A percentile compares a stretch with the other conserved stretches of the same genome.
Conservation (phyloP, 345 rosid genomes). For the Sisymbrium irio region DNA sequence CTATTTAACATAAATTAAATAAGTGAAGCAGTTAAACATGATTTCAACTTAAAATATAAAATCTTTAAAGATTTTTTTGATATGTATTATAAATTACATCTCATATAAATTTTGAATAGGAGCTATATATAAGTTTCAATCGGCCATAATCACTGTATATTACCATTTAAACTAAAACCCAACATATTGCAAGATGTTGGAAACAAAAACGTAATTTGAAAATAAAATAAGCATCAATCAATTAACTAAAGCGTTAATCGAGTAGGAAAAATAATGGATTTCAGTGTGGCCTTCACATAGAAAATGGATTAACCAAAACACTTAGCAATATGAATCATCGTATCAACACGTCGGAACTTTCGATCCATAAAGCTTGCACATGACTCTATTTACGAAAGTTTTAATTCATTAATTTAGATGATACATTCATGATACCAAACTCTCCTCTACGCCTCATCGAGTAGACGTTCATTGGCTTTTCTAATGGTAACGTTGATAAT, state of each 20-base stretch:
- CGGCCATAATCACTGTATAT: no score
- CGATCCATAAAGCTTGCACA: neutral
- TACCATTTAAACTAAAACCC: neutral
- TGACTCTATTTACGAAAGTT: neutral
- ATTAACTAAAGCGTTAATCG: neutral
- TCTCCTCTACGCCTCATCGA: neutral
- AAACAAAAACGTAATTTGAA: neutral
- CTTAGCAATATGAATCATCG: neutral
- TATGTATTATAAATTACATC: no score
- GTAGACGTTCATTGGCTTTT: neutral
- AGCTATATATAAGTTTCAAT: no score
- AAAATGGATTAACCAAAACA: neutral
- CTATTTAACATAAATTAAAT: no score
- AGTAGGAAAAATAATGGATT: neutral
- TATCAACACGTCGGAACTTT: neutral
- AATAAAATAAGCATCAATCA: neutral
- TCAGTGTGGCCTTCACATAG: neutral
- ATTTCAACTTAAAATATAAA: no score
- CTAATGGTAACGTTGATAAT: neutral
- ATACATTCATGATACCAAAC: neutral
- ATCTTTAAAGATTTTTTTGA: no score
- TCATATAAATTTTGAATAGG: no score
- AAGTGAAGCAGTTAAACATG: no score
- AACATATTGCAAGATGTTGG: neutral
- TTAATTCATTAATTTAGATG: neutral